Conservation (phyloP, 73 alveolate species). For the Urostyla sp. region DNA sequence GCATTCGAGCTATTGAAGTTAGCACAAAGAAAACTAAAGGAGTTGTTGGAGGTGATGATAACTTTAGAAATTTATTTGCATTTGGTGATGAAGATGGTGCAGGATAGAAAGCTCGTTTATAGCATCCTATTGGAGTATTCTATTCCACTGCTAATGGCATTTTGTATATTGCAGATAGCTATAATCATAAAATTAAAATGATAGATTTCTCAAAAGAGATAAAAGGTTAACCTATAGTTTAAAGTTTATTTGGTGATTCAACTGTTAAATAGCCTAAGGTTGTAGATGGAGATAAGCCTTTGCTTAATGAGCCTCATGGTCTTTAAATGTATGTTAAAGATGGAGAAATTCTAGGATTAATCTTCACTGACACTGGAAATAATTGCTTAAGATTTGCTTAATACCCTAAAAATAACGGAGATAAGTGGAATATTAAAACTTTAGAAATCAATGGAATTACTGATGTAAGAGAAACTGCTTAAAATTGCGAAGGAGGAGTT, state of each 20-base stretch:
- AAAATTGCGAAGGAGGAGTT: conserved; percentile 23
- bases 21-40: conserved; percentile 14
- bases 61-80: conserved; percentile 50
- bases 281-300: conserved; percentile 44
- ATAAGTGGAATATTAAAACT: conserved; percentile 13
- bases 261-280: conserved; percentile 41
- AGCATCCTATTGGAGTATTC: conserved; percentile 62
- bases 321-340: conserved; percentile 30
- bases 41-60: conserved; percentile 61
- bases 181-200: conserved; percentile 55
- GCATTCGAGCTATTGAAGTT: conserved; percentile 53
- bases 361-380: conserved; percentile 58
- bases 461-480: conserved; percentile 36
- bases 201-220: conserved; percentile 34
- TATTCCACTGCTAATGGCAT: conserved; percentile 7
- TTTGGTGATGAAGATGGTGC: conserved; percentile 63
- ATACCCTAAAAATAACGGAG: background rate
- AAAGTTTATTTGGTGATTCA: conserved; percentile 30
- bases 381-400: conserved; percentile 57
- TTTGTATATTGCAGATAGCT: conserved; percentile 55
- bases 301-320: conserved; percentile 60
- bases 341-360: conserved; percentile 12
- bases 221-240: background rate
- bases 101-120: conserved; percentile 51
- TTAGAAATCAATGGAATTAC: conserved; percentile 34